Evolutionary conservation across 2,329 filamentous ascomycete species (phyloP).

Genomic region (Hyphodiscus sp.): DNA sequence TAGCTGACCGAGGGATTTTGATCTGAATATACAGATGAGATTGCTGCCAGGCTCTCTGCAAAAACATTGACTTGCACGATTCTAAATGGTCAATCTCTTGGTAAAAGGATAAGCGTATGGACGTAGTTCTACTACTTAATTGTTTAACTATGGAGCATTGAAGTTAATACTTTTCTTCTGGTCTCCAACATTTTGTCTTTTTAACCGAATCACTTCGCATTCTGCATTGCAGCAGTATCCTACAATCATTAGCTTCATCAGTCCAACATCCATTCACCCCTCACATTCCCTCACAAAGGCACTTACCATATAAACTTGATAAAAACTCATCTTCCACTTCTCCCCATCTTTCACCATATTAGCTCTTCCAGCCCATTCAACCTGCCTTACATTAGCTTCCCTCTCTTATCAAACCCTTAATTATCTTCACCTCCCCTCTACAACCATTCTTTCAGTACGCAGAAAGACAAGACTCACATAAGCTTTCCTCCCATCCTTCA

Average conservation of each 20-base stretch:
- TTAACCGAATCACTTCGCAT: neutral
- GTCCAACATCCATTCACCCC: neutral
- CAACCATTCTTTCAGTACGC: no score
- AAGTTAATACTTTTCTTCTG: neutral
- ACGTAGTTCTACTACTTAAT: no score
- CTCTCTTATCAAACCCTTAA: neutral
- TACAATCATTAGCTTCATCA: neutral
- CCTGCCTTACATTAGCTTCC: neutral
- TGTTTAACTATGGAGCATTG: no score
- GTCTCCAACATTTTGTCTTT: neutral
- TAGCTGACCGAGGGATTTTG: no score
- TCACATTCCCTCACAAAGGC: neutral
- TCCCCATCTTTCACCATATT: constrained; percentile 4
- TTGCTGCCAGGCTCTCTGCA: no score
- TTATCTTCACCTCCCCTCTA: neutral
- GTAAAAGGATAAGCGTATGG: no score
- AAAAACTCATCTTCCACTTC: constrained; percentile 8
- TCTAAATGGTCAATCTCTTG: no score
- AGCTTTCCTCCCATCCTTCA: constrained; percentile 37
- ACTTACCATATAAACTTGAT: constrained; percentile 13
- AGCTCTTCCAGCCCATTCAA: constrained; percentile 9
- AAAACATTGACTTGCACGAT: no score
- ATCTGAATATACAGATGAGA: no score
- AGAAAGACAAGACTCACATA: neutral
- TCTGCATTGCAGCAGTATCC: constrained; percentile 6